Conservation (phyloP, 2,329 filamentous ascomycete genomes). For the Metarhizium album region DNA sequence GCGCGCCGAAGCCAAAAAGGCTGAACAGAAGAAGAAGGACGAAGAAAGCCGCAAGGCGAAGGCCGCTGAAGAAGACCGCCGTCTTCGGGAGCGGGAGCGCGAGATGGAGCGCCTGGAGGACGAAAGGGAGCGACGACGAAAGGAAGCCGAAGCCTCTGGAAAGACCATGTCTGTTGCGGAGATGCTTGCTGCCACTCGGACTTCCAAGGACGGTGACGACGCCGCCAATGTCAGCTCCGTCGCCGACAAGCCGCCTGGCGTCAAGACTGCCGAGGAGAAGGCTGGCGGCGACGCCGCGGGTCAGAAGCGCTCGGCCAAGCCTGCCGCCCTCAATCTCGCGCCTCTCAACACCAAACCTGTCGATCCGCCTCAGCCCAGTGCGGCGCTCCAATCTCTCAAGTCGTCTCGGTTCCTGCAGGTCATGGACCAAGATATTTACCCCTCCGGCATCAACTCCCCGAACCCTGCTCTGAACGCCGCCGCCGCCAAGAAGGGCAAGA, state of each 20-base stretch:
- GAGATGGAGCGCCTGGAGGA: constrained; percentile 66
- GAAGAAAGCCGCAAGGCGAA: constrained; percentile 31
- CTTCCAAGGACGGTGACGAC: constrained; percentile 30
- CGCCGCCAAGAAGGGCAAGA: constrained; percentile 66
- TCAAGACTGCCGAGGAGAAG: constrained; percentile 36
- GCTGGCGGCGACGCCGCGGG: constrained; percentile 32
- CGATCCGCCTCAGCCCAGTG: constrained; percentile 85
- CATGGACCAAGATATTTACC: constrained; percentile 71
- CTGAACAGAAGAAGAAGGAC: constrained; percentile 38
- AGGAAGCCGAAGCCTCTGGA: constrained; percentile 37
- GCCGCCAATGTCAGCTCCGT: constrained; percentile 28
- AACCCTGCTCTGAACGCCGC: constrained; percentile 83
- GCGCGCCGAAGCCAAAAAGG: constrained; percentile 33
- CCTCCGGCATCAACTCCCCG: constrained; percentile 72
- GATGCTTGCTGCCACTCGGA: constrained; percentile 29
- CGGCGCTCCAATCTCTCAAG: constrained; percentile 85
- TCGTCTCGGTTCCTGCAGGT: constrained; percentile 80
- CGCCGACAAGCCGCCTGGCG: constrained; percentile 38
- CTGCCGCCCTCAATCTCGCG: constrained; percentile 77
- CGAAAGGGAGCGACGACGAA: constrained; percentile 50
- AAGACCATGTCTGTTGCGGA: constrained; percentile 42
- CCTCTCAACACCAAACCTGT: constrained; percentile 72
- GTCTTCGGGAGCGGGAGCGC: constrained; percentile 60
- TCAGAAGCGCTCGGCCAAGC: constrained; percentile 59
- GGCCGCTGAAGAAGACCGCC: constrained; percentile 49